A percentile compares a stretch with the other conserved stretches of the same genome.
Evolutionary conservation across 768 basidiomycete species (phyloP).

Genomic region (Plicaturopsis crispa): DNA sequence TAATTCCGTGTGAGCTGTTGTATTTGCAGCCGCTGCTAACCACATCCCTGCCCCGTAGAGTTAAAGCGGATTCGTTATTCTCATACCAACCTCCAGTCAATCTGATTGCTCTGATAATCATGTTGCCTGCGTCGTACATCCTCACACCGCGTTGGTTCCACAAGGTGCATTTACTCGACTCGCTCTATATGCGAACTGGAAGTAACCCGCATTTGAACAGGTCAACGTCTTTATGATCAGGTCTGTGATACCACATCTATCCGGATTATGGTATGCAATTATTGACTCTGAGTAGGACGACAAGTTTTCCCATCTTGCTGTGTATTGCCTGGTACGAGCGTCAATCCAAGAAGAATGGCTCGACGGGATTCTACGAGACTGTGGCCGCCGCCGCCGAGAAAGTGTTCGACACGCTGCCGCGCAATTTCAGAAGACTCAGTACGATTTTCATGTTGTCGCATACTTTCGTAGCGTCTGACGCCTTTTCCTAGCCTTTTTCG

Average conservation of each 20-base stretch:
- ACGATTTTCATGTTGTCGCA: slow-evolving; percentile 16
- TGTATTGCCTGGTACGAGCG: slow-evolving; percentile 82
- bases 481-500: slow-evolving; percentile 57
- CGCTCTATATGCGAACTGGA: slow-evolving; percentile 6
- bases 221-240: slow-evolving; percentile 87
- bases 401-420: slow-evolving; percentile 67
- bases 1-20: neutral
- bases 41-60: slow-evolving; percentile 31
- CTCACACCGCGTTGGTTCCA: slow-evolving; percentile 97
- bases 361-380: slow-evolving; percentile 67
- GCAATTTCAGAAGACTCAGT: slow-evolving; percentile 70
- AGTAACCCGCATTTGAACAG: slow-evolving; percentile 26
- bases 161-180: slow-evolving; percentile 52
- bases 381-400: slow-evolving; percentile 59
- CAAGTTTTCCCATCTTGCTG: slow-evolving; percentile 80
- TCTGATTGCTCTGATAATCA: slow-evolving; percentile 74
- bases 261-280: neutral
- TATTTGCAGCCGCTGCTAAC: slow-evolving; percentile 1
- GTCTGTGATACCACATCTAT: slow-evolving; percentile 22
- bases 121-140: slow-evolving; percentile 82
- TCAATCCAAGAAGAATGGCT: slow-evolving; percentile 62
- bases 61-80: slow-evolving; percentile 87
- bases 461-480: neutral
- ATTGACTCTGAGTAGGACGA: slow-evolving; percentile 36
- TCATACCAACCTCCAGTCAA: slow-evolving; percentile 95